Conservation (phyloP, 768 basidiomycete species). For the Suillus clintonianus region DNA sequence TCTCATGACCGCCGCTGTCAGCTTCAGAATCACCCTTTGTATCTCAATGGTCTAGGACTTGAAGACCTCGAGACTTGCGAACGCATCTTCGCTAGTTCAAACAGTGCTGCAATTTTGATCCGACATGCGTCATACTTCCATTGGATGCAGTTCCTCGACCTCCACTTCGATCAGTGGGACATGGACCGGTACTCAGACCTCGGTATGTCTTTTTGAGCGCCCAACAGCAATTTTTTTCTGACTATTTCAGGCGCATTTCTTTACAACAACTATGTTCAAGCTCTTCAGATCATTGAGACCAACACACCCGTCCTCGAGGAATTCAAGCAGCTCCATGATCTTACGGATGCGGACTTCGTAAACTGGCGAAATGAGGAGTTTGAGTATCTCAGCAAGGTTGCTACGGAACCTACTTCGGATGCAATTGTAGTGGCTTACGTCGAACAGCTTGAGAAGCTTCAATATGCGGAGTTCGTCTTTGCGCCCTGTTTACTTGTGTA, state of each 20-base stretch:
- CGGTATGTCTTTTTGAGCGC: neutral
- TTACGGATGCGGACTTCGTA: neutral
- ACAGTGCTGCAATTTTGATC: slow-evolving; percentile 9
- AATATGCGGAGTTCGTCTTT: neutral
- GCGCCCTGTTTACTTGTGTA: neutral
- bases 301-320: neutral
- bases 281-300: slow-evolving; percentile 11
- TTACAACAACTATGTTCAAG: slow-evolving; percentile 18
- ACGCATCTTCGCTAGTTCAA: slow-evolving; percentile 14
- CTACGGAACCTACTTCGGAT: slow-evolving; percentile 18
- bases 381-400: neutral
- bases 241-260: slow-evolving; percentile 14
- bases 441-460: slow-evolving; percentile 4
- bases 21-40: slow-evolving; percentile 14
- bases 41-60: slow-evolving; percentile 14
- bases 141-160: slow-evolving; percentile 13
- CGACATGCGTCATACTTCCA: slow-evolving; percentile 17
- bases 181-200: slow-evolving; percentile 1
- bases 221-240: neutral
- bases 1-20: slow-evolving; percentile 22
- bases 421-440: slow-evolving; percentile 14
- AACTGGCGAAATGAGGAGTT: neutral
- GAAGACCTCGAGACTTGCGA: slow-evolving; percentile 22
- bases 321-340: neutral
- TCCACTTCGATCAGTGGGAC: slow-evolving; percentile 10